Base-by-base conservation (phyloP, 2,329 filamentous ascomycete species). In the Pseudogymnoascus sp. region DNA sequence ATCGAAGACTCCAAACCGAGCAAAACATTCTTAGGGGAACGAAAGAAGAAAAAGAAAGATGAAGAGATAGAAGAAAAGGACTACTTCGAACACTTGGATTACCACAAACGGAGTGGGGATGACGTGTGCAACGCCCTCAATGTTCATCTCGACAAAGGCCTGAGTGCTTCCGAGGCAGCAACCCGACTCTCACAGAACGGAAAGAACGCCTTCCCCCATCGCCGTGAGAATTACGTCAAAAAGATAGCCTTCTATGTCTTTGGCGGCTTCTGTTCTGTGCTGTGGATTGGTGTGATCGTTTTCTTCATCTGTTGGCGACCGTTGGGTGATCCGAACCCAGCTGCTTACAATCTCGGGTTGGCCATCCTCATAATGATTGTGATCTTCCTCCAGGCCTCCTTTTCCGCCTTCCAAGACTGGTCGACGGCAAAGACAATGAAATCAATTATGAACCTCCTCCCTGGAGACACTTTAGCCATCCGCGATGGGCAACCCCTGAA, bases 231-330 rank as follows among this genome's bases (percentile, higher is more conserved):
- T 68, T 78, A 79, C 66, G 64, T 70, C 62, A 76, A 74, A 65
- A 76, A 77, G 64, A 69, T 77, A 1, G 66, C 78, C 6, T 64
- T 67, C 4, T 80, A 79, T 64, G 64, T 80, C 62, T 80, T 80
- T 67, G 78, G 78, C 36, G 78, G 78, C 49, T 80, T 80, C 68
- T 79, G 78, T 58, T 79, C 77, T 0, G 72, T 80, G 22, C 72
- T 80, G 11, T 80, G 77, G 77, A 67, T 79, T 36, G 78, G 76
- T 16, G 76, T 77, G 58, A 72, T 80, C 65, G 72, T 80, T 67
- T 79, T 80, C 72, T 80, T 80, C 66, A 67, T 80, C 64, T 79
- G 77, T 68, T 80, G 78, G 78, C 66, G 69, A 16, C 78, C 78
- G n/a, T 70, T 80, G 55, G 77, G 77, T 66, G 69, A 75, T 42